Evolutionary conservation across 2,329 filamentous ascomycete species (phyloP).

Genomic region (Diaporthe humulicola): DNA sequence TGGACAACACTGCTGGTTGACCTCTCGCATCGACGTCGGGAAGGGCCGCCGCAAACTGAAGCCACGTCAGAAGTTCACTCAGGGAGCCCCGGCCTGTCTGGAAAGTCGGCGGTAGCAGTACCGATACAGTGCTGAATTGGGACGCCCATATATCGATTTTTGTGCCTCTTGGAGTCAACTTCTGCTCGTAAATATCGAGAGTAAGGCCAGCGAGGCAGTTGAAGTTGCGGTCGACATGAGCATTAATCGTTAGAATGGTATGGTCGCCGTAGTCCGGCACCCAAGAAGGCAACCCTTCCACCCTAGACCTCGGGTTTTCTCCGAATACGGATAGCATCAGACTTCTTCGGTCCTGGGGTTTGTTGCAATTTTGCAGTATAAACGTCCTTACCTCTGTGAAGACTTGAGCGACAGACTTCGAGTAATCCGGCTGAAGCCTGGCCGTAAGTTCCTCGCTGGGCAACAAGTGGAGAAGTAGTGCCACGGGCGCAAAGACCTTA

Average conservation of each 20-base stretch:
- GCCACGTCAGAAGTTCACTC: not conserved
- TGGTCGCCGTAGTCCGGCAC: not conserved
- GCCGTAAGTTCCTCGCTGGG: not conserved
- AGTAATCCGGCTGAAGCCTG: not conserved
- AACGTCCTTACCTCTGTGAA: not conserved
- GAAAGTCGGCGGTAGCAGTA: not conserved
- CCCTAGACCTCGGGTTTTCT: not conserved
- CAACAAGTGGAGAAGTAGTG: not conserved
- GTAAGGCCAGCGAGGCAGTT: not conserved
- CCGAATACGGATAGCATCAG: not conserved
- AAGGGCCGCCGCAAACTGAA: not conserved
- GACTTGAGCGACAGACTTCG: not conserved
- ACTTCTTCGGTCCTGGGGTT: too few species aligned
- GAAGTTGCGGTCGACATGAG: not conserved
- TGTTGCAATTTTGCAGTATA: not conserved
- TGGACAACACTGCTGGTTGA: not conserved
- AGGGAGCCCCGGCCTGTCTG: not conserved
- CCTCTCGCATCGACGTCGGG: not conserved
- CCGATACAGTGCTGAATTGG: not conserved
- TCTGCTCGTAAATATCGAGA: not conserved
- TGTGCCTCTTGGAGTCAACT: not conserved
- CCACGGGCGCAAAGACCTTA: not conserved
- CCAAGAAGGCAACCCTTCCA: not conserved
- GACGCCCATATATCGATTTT: not conserved
- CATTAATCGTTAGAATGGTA: not conserved